Conservation (phyloP, 345 rosid species). For the Turritis glabra region DNA sequence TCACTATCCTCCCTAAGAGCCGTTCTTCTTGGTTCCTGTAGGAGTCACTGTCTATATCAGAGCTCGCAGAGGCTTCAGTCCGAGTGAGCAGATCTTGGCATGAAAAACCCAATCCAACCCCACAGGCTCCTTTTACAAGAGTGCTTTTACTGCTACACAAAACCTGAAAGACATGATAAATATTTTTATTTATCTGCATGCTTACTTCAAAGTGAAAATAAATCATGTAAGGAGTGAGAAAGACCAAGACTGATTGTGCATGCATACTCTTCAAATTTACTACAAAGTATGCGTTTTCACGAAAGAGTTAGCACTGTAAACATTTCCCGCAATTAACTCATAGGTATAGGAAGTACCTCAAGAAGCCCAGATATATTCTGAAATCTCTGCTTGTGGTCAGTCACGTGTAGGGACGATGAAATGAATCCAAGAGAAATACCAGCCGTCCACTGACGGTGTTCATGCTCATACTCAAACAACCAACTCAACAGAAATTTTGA, state of each 20-base stretch:
- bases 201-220: background rate
- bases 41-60: constrained; percentile 50
- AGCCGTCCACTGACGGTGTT: constrained; percentile 95
- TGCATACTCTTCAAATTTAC: constrained; percentile 4
- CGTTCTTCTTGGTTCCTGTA: constrained; percentile 59
- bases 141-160: constrained; percentile 75
- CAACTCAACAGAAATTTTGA: constrained; percentile 78
- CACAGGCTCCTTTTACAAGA: constrained; percentile 94
- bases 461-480: constrained; percentile 84
- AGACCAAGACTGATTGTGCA: constrained; percentile 11
- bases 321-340: constrained; percentile 11
- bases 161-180: constrained; percentile 53
- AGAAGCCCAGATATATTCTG: constrained; percentile 68
- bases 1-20: constrained; percentile 62
- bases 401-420: constrained; percentile 69
- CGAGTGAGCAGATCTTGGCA: constrained; percentile 77
- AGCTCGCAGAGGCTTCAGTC: constrained; percentile 47
- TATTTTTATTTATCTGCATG: background rate
- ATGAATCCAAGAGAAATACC: constrained; percentile 91
- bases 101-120: constrained; percentile 82
- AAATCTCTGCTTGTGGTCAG: constrained; percentile 81
- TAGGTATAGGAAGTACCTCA: constrained; percentile 55
- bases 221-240: constrained; percentile 2
- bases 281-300: constrained; percentile 2
- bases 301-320: background rate